Percentiles rank a stretch among this genome's conserved stretches.
phyloP scores from a whole-genome alignment of 257 asterid species.

The Thymus quinquecostatus region DNA sequence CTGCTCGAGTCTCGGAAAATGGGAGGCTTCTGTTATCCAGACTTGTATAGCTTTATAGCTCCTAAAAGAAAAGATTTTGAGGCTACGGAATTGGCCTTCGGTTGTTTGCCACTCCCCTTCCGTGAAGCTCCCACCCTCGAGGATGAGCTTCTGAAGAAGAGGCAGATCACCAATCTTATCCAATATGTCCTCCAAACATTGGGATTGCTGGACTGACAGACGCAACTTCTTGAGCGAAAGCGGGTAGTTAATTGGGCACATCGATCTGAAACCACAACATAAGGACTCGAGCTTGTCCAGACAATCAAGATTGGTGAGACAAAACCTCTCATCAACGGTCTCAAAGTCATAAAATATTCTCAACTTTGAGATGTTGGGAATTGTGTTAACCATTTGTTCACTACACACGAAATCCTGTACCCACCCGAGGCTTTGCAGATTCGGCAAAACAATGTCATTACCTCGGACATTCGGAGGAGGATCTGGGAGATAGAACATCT shows the following conservation, averaged over 20 bases:
- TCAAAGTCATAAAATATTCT: neutral
- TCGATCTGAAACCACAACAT: too few relatives aligned
- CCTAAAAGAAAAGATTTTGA: neutral
- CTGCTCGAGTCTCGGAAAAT: too few relatives aligned
- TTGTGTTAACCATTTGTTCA: too few relatives aligned
- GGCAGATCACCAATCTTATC: neutral
- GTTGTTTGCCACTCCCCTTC: neutral
- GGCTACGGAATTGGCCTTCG: constrained; percentile 8
- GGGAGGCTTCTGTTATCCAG: constrained; percentile 20
- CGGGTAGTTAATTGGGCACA: neutral
- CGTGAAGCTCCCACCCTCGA: neutral
- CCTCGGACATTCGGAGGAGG: too few relatives aligned
- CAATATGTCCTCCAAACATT: neutral
- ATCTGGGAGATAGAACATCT: too few relatives aligned
- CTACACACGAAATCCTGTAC: too few relatives aligned
- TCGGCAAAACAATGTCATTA: too few relatives aligned
- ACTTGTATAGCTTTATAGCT: neutral
- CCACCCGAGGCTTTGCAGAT: too few relatives aligned
- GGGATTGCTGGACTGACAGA: too few relatives aligned
- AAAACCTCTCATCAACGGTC: neutral
- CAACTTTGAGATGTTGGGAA: constrained; percentile 6
- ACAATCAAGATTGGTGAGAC: too few relatives aligned
- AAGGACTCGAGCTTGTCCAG: constrained; percentile 1
- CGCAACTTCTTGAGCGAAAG: neutral
- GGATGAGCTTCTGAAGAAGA: too few relatives aligned